Conservation (phyloP, 1,284 basidiomycete species). For the Pseudomicrostroma phylloplanum region DNA sequence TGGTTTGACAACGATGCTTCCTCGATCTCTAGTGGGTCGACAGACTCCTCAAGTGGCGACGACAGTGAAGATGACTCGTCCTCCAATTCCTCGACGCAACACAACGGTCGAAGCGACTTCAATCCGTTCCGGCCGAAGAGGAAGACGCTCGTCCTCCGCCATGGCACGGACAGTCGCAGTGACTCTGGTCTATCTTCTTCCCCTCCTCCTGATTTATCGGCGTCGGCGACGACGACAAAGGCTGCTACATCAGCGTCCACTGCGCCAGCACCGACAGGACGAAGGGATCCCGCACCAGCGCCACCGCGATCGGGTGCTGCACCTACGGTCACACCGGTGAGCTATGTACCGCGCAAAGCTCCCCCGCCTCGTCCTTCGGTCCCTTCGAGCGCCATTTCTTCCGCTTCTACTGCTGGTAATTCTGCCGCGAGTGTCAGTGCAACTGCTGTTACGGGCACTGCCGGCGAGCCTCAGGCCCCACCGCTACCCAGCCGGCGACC, state of each 20-base stretch:
- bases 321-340: no score
- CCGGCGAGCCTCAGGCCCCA: no score
- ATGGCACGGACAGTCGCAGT: neutral
- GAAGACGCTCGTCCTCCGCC: neutral
- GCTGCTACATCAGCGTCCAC: conserved; percentile 29
- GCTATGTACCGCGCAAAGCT: neutral
- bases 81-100: neutral
- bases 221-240: conserved; percentile 91
- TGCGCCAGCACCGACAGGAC: conserved; percentile 9
- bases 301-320: neutral
- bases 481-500: no score
- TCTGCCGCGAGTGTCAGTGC: neutral
- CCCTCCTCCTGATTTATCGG: conserved; percentile 56
- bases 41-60: conserved; percentile 8
- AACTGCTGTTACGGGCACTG: neutral
- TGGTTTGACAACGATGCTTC: conserved; percentile 12
- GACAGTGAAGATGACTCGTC: conserved; percentile 20
- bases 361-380: neutral
- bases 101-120: neutral
- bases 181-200: conserved; percentile 47
- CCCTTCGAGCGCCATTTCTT: neutral
- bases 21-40: no score
- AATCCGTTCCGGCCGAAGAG: neutral
- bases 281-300: neutral
- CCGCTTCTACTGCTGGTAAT: neutral